A percentile compares a stretch with the other conserved stretches of the same genome.
phyloP scores from a whole-genome alignment of 495 filamentous ascomycete species.

The Lichina pygmaea region DNA sequence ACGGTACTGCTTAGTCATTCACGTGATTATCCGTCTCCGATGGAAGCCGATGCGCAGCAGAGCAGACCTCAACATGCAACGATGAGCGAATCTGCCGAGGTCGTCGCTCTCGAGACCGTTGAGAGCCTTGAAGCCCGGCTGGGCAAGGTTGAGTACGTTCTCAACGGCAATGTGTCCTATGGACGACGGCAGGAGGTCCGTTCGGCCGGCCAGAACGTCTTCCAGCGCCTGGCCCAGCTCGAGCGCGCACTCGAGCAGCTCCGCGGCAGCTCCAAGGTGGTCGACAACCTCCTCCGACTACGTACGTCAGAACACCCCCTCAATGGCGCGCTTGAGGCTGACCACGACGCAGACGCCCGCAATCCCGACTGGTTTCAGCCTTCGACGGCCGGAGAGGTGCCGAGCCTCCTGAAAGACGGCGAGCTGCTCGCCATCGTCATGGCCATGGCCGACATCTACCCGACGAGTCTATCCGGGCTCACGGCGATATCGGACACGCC shows the following conservation, averaged over 20 bases:
- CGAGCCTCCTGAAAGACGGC: conserved; percentile 16
- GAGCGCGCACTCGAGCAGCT: conserved; percentile 29
- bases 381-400: conserved; percentile 11
- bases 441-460: conserved; percentile 45
- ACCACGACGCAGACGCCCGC: conserved; percentile 18
- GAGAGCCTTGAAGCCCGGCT: conserved; percentile 55
- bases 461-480: conserved; percentile 49
- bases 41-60: neutral
- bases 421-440: conserved; percentile 40
- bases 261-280: conserved; percentile 17
- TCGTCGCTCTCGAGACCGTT: conserved; percentile 33
- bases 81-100: conserved; percentile 8
- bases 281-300: conserved; percentile 22
- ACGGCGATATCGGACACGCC: conserved; percentile 56
- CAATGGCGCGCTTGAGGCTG: neutral
- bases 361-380: conserved; percentile 31
- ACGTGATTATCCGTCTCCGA: no score
- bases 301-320: conserved; percentile 7
- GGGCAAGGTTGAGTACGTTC: conserved; percentile 40
- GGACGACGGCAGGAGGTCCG: neutral
- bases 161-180: conserved; percentile 23
- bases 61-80: conserved; percentile 9
- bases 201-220: conserved; percentile 17
- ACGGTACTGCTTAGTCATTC: no score
- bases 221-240: conserved; percentile 30